phyloP scores from a whole-genome alignment of 2,329 filamentous ascomycete species.

The Colletotrichum camelliae region DNA sequence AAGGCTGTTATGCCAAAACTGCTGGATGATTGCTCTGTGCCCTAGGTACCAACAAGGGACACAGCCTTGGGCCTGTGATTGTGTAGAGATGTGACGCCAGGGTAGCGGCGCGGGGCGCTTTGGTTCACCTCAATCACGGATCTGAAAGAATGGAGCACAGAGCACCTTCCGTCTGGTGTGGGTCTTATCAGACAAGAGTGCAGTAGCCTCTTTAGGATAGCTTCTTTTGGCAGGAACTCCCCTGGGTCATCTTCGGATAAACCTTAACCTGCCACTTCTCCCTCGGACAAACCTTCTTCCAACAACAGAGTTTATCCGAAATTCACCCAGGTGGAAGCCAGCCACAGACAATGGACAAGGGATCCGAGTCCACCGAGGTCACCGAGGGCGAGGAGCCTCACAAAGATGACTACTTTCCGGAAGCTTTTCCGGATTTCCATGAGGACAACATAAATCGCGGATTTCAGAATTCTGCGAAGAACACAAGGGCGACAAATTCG shows the following conservation, averaged over 20 bases:
- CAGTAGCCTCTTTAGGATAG: conserved; percentile 10
- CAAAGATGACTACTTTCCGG: conserved; percentile 2
- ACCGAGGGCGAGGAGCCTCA: not conserved
- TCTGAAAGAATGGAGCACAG: conserved; percentile 20
- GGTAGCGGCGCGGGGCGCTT: conserved; percentile 9
- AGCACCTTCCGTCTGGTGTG: not conserved
- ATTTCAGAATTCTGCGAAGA: not conserved
- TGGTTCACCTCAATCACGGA: conserved; percentile 5
- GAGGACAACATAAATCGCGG: not conserved
- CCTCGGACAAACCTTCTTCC: not conserved
- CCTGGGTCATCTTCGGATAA: conserved; percentile 1
- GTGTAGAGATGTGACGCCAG: not conserved
- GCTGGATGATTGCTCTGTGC: not conserved
- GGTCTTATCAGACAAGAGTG: not conserved
- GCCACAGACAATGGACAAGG: not conserved
- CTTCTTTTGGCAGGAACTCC: not conserved
- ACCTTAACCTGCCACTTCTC: not conserved
- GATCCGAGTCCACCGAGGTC: conserved; percentile 10
- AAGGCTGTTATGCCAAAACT: not conserved
- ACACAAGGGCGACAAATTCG: not conserved
- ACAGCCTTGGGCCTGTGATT: not conserved
- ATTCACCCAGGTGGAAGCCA: conserved; percentile 7
- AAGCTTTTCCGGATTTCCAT: conserved; percentile 13
- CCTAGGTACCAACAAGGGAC: not conserved
- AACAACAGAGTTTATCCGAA: not conserved